Conservation (phyloP, 1,284 basidiomycete genomes). For the Phenoliferia sp. region DNA sequence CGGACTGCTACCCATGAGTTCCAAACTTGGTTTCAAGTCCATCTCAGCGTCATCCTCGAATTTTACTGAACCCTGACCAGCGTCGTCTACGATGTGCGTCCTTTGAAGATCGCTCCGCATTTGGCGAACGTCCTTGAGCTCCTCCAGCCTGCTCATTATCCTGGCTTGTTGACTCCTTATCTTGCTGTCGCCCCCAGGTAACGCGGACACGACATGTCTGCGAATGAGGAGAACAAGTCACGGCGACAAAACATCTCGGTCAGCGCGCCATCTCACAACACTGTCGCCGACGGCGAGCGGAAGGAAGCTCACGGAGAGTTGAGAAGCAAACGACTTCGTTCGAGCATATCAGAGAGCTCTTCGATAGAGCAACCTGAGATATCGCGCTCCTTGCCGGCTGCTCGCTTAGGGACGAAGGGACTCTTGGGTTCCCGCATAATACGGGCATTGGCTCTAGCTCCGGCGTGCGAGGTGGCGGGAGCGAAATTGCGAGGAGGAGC, state of each 20-base stretch:
- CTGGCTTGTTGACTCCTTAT: conserved; percentile 12
- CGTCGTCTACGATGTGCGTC: conserved; percentile 11
- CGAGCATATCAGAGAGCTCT: conserved; percentile 17
- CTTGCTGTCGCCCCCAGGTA: conserved; percentile 23
- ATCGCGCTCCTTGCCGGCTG: conserved; percentile 24
- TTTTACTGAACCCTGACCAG: neutral
- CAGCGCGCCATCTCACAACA: neutral
- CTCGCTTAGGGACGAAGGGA: conserved; percentile 20
- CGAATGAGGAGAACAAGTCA: too few relatives aligned
- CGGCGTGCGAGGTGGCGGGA: conserved; percentile 9
- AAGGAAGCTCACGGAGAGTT: conserved; percentile 16
- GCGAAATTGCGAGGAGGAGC: neutral
- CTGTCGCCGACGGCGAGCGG: neutral
- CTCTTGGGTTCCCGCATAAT: conserved; percentile 9
- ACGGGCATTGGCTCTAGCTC: conserved; percentile 7
- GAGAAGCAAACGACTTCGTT: conserved; percentile 11
- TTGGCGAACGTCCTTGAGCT: conserved; percentile 10
- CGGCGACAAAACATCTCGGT: neutral
- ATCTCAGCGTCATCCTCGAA: neutral
- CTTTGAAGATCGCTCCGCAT: conserved; percentile 15
- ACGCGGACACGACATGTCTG: conserved; percentile 10
- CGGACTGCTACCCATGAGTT: conserved; percentile 6
- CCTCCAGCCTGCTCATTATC: conserved; percentile 14
- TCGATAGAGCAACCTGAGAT: conserved; percentile 8
- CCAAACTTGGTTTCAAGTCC: neutral